These are phyloP conservation scores for Tuber brumale DNA, from an alignment of 495 filamentous ascomycete genomes.

Conservation along the genomic window DNA sequence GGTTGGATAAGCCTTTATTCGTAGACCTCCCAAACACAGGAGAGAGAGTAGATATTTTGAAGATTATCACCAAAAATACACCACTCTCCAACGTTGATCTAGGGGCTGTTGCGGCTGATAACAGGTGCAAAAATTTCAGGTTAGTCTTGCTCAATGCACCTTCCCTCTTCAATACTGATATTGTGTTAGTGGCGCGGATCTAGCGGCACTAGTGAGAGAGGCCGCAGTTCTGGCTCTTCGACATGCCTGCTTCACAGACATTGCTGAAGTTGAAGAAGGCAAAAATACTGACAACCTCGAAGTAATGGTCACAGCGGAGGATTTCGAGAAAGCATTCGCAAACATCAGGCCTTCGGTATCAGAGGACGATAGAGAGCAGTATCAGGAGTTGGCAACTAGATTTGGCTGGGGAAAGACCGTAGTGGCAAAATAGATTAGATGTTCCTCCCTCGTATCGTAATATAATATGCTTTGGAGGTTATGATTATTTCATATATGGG, in stretches of 20 bases:
- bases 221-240: slow-evolving; percentile 40
- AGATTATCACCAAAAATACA: slow-evolving; percentile 64
- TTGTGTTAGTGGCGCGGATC: slow-evolving; percentile 60
- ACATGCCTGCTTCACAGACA: slow-evolving; percentile 31
- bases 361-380: slow-evolving; percentile 56
- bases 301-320: slow-evolving; percentile 53
- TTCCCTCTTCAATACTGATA: neutral
- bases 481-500: neutral
- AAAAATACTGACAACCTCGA: neutral
- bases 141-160: neutral
- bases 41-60: slow-evolving; percentile 79
- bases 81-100: slow-evolving; percentile 48
- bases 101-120: slow-evolving; percentile 57
- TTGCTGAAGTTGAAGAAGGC: slow-evolving; percentile 35
- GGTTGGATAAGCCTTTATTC: slow-evolving; percentile 81
- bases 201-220: slow-evolving; percentile 65
- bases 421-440: slow-evolving; percentile 6
- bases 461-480: neutral
- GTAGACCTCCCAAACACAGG: slow-evolving; percentile 74
- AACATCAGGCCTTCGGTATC: slow-evolving; percentile 77
- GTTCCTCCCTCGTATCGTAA: neutral
- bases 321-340: slow-evolving; percentile 68
- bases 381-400: slow-evolving; percentile 51
- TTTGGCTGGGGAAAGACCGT: slow-evolving; percentile 38
- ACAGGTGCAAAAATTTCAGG: slow-evolving; percentile 71